These are phyloP conservation scores for Phytopythium oedochilum DNA, from an alignment of 352 stramenopile species.

Conservation along the genomic window DNA sequence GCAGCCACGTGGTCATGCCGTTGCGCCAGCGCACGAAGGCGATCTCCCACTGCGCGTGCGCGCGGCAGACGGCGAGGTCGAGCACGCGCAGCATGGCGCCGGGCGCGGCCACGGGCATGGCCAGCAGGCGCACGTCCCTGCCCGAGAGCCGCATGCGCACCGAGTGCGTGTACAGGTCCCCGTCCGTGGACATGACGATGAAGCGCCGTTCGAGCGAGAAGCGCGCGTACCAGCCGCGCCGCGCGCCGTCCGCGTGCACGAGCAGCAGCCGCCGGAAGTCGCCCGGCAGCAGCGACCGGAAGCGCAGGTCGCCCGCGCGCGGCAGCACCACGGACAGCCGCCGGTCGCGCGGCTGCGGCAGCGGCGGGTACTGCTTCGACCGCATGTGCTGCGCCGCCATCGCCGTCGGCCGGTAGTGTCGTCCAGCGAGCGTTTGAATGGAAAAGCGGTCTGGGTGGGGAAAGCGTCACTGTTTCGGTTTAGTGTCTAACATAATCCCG, in stretches of 20 bases:
- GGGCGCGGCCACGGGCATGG: conserved; percentile 40
- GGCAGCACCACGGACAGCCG: conserved; percentile 47
- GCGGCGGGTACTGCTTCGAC: conserved; percentile 53
- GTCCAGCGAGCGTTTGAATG: too few relatives aligned
- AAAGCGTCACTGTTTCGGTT: too few relatives aligned
- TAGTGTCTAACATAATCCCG: too few relatives aligned
- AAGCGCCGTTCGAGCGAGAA: conserved; percentile 66
- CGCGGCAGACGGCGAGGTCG: conserved; percentile 62
- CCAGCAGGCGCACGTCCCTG: conserved; percentile 43
- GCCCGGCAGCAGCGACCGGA: conserved; percentile 39
- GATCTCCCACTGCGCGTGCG: conserved; percentile 56
- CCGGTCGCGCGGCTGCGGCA: conserved; percentile 32
- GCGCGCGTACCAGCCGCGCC: conserved; percentile 38
- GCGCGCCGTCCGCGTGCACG: conserved; percentile 44
- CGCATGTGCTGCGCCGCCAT: conserved; percentile 45
- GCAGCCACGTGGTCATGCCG: conserved; percentile 61
- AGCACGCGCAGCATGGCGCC: conserved; percentile 64
- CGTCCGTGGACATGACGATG: conserved; percentile 67
- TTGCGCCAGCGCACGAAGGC: conserved; percentile 65
- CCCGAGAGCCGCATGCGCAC: conserved; percentile 25
- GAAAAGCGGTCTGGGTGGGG: too few relatives aligned
- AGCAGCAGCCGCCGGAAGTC: conserved; percentile 42
- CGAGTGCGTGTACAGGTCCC: conserved; percentile 60
- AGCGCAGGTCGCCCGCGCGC: conserved; percentile 44
- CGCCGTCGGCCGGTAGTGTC: neutral